Evolutionary conservation across 2,329 filamentous ascomycete genomes (phyloP), one percentile per base, ranked within the genome.

Genomic region (Periconia macrospinosa): DNA sequence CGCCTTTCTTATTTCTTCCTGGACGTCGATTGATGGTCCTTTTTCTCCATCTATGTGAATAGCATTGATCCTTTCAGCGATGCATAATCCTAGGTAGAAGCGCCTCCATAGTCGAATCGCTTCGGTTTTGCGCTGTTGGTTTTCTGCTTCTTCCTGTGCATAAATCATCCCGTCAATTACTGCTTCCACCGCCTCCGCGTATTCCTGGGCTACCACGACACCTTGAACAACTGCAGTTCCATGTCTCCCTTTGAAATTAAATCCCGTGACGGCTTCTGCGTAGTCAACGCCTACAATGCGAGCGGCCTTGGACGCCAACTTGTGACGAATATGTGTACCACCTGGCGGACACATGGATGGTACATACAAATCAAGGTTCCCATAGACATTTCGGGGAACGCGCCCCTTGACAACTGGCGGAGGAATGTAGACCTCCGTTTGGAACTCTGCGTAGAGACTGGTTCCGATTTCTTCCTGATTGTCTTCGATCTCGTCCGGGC

Each of bases 211-310:
- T 1, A 96, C 85, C 0, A 99, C 86, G 1, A 88, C 83, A 1
- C 94, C 94, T 37, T 85, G 83, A 2, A 94, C 76, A 2, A 97
- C 82, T 1, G 94, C 92, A 2, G 91, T 97, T 15, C 93, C 93
- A 52, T 91, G 87, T 2, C 91, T 85, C 1, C 92, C 92, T 67
- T 86, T 87, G 76, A 97, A 99, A 37, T 88, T 82, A 66, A 97
- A 99, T 0, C 93, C 93, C 0, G 88, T 94, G 6, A 99, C 85
- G 0, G 94, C 94, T 30, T 93, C 91, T 2, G 91, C 91, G 70
- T 89, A 96, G 74, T 97, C 92, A 17, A 97, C 81, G 0, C 87
- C 87, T 1, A 97, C 73, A 1, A 92, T 76, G 52, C 83, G 85
- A 0, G 92, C 91, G 1, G 93, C 93, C 47, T 83, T 83, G 1